phyloP scores from a whole-genome alignment of 768 basidiomycete species.

The Cystoderma amianthinum region DNA sequence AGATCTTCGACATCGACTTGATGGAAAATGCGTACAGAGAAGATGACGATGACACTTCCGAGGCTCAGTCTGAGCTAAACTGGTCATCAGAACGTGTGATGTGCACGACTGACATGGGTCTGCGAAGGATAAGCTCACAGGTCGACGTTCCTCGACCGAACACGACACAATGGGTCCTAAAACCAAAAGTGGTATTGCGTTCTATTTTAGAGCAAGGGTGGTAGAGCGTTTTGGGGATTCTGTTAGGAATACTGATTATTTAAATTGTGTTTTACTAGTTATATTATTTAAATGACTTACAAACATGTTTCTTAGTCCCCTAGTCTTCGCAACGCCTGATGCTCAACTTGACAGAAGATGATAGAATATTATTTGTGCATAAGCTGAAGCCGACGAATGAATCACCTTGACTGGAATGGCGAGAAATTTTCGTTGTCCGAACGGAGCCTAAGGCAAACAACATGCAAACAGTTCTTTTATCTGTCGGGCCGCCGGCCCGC shows the following conservation, averaged over 20 bases:
- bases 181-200: not conserved
- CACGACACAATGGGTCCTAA: not conserved
- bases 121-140: not conserved
- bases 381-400: too few species aligned
- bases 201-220: not conserved
- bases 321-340: too few species aligned
- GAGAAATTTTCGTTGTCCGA: not conserved
- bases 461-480: not conserved
- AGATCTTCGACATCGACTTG: not conserved
- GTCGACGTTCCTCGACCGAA: not conserved
- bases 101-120: not conserved
- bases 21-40: constrained; percentile 1
- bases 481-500: too few species aligned
- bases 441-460: not conserved
- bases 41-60: constrained; percentile 3
- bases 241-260: too few species aligned
- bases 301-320: too few species aligned
- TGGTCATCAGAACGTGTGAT: not conserved
- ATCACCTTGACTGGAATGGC: too few species aligned
- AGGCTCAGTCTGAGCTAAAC: not conserved
- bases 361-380: too few species aligned
- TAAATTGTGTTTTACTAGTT: too few species aligned
- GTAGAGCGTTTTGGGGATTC: not conserved
- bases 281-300: too few species aligned
- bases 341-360: too few species aligned